phyloP scores from a whole-genome alignment of 2,329 filamentous ascomycete genomes.

The Diaporthe destruens region DNA sequence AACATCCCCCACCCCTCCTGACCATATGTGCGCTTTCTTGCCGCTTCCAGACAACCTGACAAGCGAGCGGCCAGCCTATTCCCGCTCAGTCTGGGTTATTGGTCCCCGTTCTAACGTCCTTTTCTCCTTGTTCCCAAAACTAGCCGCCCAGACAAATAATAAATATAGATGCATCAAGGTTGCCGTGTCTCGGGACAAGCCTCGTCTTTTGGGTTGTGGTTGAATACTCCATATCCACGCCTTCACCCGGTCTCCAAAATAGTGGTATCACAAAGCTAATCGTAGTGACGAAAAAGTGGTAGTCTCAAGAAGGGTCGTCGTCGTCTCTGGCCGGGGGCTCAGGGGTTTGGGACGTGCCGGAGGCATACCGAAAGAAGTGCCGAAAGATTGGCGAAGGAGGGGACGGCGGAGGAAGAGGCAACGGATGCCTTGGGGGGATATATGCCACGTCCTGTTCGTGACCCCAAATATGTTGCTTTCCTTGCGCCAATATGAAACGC shows the following conservation, averaged over 20 bases:
- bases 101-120: conserved; percentile 23
- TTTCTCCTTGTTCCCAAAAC: conserved; percentile 16
- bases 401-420: conserved; percentile 54
- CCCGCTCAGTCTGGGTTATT: conserved; percentile 31
- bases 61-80: conserved; percentile 39
- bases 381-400: conserved; percentile 52
- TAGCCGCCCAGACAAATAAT: conserved; percentile 34
- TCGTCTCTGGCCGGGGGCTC: conserved; percentile 25
- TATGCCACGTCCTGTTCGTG: conserved; percentile 46
- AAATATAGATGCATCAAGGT: conserved; percentile 38
- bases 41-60: conserved; percentile 31
- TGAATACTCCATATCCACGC: conserved; percentile 30
- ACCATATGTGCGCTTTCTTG: conserved; percentile 15
- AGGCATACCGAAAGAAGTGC: conserved; percentile 37
- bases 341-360: conserved; percentile 17
- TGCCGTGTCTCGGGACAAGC: conserved; percentile 32
- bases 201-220: conserved; percentile 24
- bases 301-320: conserved; percentile 27
- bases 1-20: not conserved
- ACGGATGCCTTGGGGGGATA: conserved; percentile 44
- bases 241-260: conserved; percentile 32
- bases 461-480: conserved; percentile 40
- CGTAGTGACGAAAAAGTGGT: conserved; percentile 42
- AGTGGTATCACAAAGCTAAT: conserved; percentile 43
- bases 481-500: conserved; percentile 40